Evolutionary conservation across 371 early-diverging fungal species (phyloP), one percentile per base, ranked within the genome.

Genomic region (Umbelopsis sp.): DNA sequence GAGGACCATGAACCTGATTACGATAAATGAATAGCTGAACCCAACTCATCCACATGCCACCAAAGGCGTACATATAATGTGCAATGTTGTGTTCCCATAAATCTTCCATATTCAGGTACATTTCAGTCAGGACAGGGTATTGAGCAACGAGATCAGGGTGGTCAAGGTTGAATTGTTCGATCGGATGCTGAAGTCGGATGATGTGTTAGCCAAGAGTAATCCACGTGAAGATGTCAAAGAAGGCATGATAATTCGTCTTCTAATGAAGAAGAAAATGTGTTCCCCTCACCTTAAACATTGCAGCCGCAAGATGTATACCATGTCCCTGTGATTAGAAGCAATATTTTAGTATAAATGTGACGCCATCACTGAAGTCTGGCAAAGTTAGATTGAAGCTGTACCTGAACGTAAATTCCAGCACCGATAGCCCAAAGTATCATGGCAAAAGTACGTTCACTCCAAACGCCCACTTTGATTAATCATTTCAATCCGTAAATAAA

Each of bases 61-160:
- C 87, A 6, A 75, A 71, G 10, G 86, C 88, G 72, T 87, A 87
- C 76, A 87, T 80, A 65, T 87, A 87, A 74, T 87, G 88, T 0
- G 84, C 86, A 63, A 84, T 78, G 22, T 72, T 74, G 51, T 87
- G 88, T 35, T 87, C 88, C 86, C 85, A 87, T 14, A 76, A 65
- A 62, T 82, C 76, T 57, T 78, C 72, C 78, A 87, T 87, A 41
- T 86, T 71, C 29, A 76, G 66, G 51, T 87, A 87, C 22, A 86
- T 86, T 22, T 80, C 72, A 16, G 79, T 70, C 20, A 86, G 63
- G 0, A 72, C 76, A 10, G 83, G 80, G 48, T 83, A 75, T 35
- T 74, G 72, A 2, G 57, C 65, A 7, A 82, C 76, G 0, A 79
- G 50, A 16, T 77, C 80, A 4, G 78, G 78, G 63, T 82, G 74